Evolutionary conservation across 1,284 basidiomycete genomes (phyloP), one percentile per base, ranked within the genome.

Genomic region (Apiotrichum akiyoshidainum): DNA sequence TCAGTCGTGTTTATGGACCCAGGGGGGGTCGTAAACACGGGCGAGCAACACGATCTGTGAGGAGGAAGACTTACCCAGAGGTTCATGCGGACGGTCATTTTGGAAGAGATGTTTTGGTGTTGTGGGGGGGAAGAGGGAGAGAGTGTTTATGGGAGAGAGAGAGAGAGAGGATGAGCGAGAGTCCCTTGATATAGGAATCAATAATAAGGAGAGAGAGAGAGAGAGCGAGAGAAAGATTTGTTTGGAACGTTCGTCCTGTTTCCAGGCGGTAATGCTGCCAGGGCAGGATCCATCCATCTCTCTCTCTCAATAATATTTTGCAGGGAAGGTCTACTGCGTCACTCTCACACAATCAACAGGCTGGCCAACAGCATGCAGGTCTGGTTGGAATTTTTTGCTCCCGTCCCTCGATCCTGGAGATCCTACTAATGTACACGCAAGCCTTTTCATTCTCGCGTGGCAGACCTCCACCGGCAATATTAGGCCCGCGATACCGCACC

Each of bases 81-180:
- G 65, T 71, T 72, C 63, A 74, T 67, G 58, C 68, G 68, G 63
- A 72, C 58, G 47, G 73, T 54, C 74, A 76, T 76, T 65, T 68
- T 74, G 64, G 48, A 14, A 7, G 37, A 22, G 22, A 41, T 34
- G n/a, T 51, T 33, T 52, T 48, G 22, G 16, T 48, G 26, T 37
- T 45, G 47, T 26, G 34, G 33, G 17, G 33, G 39, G 34, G 22
- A 35, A 47, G n/a, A 19, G 16, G 35, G 34, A 37, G n/a, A 37
- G 50, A 26, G 39, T 19, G n/a, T n/a, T n/a, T n/a, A n/a, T 26
- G 48, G 44, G 44, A 34, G 33, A 52, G 22, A 50, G 7, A 10
- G 17, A 42, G 31, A 52, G 40, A 21, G 7, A 50, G n/a, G 21
- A 50, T 5, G 22, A n/a, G n/a, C n/a, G n/a, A n/a, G n/a, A 12